A percentile compares a stretch with the other conserved stretches of the same genome.
Conservation (phyloP, 306 rosid species). For the Neltuma alba region DNA sequence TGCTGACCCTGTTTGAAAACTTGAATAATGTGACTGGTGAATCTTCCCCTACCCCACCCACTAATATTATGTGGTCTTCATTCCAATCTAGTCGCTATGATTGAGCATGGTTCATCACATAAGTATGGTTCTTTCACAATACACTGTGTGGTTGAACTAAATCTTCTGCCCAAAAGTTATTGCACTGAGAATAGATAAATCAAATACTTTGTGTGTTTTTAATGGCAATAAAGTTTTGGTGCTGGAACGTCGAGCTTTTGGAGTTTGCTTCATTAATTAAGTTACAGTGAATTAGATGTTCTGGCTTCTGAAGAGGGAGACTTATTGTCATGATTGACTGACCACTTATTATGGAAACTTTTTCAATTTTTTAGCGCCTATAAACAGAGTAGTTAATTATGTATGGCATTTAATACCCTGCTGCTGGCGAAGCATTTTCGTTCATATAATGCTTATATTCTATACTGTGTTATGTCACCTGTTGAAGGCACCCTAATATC, state of each 20-base stretch:
- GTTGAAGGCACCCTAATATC: conserved; percentile 97
- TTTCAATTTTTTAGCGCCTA: background rate
- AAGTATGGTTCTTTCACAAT: background rate
- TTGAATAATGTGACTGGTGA: background rate
- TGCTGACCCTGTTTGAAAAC: conserved; percentile 3
- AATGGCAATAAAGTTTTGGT: background rate
- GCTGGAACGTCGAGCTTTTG: background rate
- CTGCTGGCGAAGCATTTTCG: background rate
- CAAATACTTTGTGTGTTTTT: background rate
- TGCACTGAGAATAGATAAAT: background rate
- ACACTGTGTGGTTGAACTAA: background rate
- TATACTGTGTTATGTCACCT: conserved; percentile 24
- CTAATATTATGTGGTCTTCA: conserved; percentile 10
- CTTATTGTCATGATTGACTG: background rate
- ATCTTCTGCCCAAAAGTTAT: background rate
- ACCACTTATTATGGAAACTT: background rate
- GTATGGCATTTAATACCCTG: conserved; percentile 8
- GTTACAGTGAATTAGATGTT: conserved; percentile 11
- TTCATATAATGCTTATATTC: conserved; percentile 27
- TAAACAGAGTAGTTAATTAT: conserved; percentile 21
- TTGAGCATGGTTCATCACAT: background rate
- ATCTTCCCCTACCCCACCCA: background rate
- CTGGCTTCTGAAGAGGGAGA: conserved; percentile 23
- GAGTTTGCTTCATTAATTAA: conserved; percentile 9
- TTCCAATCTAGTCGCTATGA: background rate